Conservation (phyloP, 2,329 filamentous ascomycete species). For the Diplodia mutila region DNA sequence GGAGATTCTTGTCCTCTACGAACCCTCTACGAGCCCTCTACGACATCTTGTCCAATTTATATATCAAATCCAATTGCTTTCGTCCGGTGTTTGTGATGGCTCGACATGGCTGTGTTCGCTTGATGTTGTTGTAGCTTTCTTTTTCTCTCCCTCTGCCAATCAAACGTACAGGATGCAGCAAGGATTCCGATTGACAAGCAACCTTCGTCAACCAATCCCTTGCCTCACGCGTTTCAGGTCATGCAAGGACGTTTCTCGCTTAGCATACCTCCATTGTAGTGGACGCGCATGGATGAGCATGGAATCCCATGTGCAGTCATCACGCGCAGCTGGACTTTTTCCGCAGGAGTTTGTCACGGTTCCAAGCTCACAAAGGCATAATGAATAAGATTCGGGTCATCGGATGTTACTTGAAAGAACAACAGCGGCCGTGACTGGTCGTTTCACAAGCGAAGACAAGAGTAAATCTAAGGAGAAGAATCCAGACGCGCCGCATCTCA, state of each 20-base stretch:
- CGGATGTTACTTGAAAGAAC: too few species aligned
- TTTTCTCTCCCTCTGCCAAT: background rate
- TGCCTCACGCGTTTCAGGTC: background rate
- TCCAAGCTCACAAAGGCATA: too few species aligned
- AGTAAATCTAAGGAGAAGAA: too few species aligned
- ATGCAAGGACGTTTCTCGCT: background rate
- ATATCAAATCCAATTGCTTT: background rate
- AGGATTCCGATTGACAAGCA: background rate
- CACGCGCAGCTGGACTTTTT: too few species aligned
- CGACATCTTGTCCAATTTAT: background rate
- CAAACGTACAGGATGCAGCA: background rate
- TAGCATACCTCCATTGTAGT: too few species aligned
- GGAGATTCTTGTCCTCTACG: background rate
- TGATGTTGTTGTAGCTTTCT: background rate
- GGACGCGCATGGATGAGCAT: too few species aligned
- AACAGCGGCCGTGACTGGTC: too few species aligned
- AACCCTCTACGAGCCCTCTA: background rate
- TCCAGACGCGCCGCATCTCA: too few species aligned
- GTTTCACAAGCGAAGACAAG: too few species aligned
- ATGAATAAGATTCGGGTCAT: too few species aligned
- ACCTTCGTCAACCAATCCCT: background rate
- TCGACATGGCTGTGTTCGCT: background rate
- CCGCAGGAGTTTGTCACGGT: too few species aligned
- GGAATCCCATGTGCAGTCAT: too few species aligned
- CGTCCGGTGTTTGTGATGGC: background rate